These are phyloP conservation scores for Lactarius pseudohatsudake DNA, from an alignment of 768 basidiomycete species.

Conservation along the genomic window DNA sequence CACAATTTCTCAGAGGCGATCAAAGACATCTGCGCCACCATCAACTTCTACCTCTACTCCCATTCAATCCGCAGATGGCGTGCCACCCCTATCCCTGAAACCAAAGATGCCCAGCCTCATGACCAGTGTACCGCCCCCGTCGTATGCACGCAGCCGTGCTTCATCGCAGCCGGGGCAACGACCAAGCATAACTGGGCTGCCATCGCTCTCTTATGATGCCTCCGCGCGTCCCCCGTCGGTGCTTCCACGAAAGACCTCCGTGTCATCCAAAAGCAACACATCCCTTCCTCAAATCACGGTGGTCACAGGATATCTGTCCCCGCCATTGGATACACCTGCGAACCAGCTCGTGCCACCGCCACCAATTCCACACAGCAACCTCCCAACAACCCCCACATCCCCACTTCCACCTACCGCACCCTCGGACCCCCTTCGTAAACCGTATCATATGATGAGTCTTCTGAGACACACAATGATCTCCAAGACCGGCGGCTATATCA, in stretches of 20 bases:
- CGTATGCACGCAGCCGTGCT: constrained; percentile 54
- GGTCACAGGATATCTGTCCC: constrained; percentile 51
- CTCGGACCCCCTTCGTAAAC: constrained; percentile 71
- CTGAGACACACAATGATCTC: constrained; percentile 77
- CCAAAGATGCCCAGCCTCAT: constrained; percentile 37
- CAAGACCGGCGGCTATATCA: constrained; percentile 83
- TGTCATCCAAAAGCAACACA: constrained; percentile 54
- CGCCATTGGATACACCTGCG: constrained; percentile 34
- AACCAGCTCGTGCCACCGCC: constrained; percentile 46
- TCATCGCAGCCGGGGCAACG: constrained; percentile 77
- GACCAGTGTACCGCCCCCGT: constrained; percentile 1
- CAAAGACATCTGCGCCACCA: constrained; percentile 64
- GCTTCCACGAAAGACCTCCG: constrained; percentile 56
- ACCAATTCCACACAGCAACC: constrained; percentile 51
- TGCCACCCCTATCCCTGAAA: constrained; percentile 37
- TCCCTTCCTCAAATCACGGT: constrained; percentile 48
- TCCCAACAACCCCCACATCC: constrained; percentile 74
- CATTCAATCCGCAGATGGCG: constrained; percentile 18
- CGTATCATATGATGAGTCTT: constrained; percentile 88
- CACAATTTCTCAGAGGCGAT: constrained; percentile 66
- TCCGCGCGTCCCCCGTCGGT: constrained; percentile 51
- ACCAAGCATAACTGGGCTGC: constrained; percentile 48
- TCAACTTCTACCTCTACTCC: constrained; percentile 28
- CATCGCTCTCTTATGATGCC: constrained; percentile 49
- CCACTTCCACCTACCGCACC: constrained; percentile 76